A percentile compares a stretch with the other conserved stretches of the same genome.
These are phyloP conservation scores for Casaregolazyma suthepensis DNA, from an alignment of 1,139 yeast species.

Conservation along the genomic window DNA sequence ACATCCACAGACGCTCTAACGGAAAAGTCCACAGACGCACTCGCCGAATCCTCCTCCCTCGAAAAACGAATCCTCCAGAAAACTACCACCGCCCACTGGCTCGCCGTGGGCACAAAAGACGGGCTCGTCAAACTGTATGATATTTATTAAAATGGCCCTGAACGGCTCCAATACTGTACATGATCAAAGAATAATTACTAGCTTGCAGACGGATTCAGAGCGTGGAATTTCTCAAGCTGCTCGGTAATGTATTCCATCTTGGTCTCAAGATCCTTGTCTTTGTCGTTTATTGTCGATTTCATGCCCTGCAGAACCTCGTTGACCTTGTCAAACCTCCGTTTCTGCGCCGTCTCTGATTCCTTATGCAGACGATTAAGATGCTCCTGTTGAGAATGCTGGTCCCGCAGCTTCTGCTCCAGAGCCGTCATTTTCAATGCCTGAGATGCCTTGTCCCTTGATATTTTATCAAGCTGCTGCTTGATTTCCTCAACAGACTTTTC, in stretches of 20 bases:
- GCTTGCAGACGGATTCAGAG: not conserved
- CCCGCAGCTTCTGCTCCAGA: constrained; percentile 11
- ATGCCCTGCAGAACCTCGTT: constrained; percentile 18
- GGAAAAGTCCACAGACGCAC: no score
- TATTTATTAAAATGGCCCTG: constrained; percentile 19
- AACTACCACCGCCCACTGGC: constrained; percentile 21
- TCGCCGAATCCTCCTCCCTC: not conserved
- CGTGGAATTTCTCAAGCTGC: constrained; percentile 11
- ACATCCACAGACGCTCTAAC: no score
- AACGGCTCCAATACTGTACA: not conserved
- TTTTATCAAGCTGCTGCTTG: constrained; percentile 13
- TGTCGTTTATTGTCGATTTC: constrained; percentile 14
- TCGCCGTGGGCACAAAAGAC: constrained; percentile 36
- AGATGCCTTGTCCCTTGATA: constrained; percentile 16
- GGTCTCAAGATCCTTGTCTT: constrained; percentile 12
- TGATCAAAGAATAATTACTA: not conserved
- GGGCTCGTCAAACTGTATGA: constrained; percentile 33
- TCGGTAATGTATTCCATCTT: constrained; percentile 12
- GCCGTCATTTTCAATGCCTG: constrained; percentile 17
- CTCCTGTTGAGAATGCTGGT: constrained; percentile 4
- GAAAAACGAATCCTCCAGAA: constrained; percentile 1
- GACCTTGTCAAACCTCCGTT: constrained; percentile 19
- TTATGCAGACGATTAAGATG: constrained; percentile 18
- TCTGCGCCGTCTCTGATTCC: constrained; percentile 18
- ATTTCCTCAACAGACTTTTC: constrained; percentile 19